Conservation (phyloP, 257 asterid genomes). For the Catharanthus roseus region DNA sequence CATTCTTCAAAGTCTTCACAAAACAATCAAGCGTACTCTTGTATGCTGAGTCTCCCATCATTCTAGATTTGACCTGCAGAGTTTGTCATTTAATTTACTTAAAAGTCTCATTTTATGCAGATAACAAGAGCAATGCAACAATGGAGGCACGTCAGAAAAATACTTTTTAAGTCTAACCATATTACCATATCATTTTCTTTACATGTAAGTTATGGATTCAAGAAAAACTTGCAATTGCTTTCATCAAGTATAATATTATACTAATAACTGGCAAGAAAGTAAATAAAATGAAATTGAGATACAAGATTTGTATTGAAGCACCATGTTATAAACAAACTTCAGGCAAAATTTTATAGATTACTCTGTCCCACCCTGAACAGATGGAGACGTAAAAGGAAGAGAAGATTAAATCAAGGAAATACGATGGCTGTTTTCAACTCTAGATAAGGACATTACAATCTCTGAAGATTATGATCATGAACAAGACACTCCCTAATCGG, state of each 20-base stretch:
- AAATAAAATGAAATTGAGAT: background rate
- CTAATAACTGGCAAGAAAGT: background rate
- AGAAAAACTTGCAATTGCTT: background rate
- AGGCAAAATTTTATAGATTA: background rate
- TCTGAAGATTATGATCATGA: background rate
- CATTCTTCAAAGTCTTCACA: constrained; percentile 87
- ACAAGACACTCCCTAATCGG: background rate
- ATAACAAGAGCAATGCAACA: background rate
- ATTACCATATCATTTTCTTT: background rate
- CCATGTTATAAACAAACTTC: background rate
- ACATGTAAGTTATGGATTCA: background rate
- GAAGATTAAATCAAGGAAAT: background rate
- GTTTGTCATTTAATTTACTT: constrained; percentile 5
- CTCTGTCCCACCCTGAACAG: background rate
- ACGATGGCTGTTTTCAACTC: background rate
- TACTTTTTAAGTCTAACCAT: background rate
- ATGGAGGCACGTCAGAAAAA: background rate
- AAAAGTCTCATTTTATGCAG: background rate
- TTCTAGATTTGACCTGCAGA: constrained; percentile 89
- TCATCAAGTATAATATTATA: background rate
- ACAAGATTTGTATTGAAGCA: background rate
- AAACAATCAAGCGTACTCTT: constrained; percentile 88
- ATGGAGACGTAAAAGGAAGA: background rate
- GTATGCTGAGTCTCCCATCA: constrained; percentile 95
- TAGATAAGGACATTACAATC: background rate